Evolutionary conservation across 2,329 filamentous ascomycete genomes (phyloP).

Genomic region (Apiospora pterosperma): DNA sequence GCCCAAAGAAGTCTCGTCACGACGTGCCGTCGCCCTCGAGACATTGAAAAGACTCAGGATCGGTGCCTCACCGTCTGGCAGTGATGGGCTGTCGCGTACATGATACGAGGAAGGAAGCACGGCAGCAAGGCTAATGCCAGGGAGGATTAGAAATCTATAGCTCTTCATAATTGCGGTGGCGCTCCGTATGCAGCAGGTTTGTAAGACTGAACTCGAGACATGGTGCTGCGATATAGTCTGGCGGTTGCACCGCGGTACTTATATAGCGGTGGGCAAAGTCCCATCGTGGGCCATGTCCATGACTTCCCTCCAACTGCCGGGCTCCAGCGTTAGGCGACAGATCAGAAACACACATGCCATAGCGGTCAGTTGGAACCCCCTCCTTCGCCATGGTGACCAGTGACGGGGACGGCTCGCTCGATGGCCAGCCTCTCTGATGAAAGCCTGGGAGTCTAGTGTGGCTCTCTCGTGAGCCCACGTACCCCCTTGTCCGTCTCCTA

Average conservation of each 20-base stretch:
- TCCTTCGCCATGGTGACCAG: background rate
- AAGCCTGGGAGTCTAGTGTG: background rate
- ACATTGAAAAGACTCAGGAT: slow-evolving; percentile 22
- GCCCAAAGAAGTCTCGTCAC: slow-evolving; percentile 11
- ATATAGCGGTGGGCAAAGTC: background rate
- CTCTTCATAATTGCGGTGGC: slow-evolving; percentile 17
- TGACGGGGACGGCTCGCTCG: background rate
- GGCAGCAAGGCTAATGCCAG: slow-evolving; percentile 18
- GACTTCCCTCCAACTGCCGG: background rate
- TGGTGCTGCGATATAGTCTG: background rate
- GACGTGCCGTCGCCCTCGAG: slow-evolving; percentile 11
- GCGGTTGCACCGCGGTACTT: background rate
- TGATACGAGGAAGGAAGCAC: slow-evolving; percentile 14
- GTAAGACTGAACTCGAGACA: background rate
- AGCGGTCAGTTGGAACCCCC: background rate
- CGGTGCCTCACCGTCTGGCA: slow-evolving; percentile 3
- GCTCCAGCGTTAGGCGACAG: background rate
- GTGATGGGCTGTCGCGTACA: background rate
- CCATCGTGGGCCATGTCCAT: background rate
- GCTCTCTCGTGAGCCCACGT: background rate
- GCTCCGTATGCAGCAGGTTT: background rate
- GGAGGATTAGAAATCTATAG: slow-evolving; percentile 15
- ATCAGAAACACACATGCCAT: background rate
- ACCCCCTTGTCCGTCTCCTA: background rate
- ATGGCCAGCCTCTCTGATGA: background rate